phyloP scores from a whole-genome alignment of 1,139 yeast species.

The Taphrina sp. region DNA sequence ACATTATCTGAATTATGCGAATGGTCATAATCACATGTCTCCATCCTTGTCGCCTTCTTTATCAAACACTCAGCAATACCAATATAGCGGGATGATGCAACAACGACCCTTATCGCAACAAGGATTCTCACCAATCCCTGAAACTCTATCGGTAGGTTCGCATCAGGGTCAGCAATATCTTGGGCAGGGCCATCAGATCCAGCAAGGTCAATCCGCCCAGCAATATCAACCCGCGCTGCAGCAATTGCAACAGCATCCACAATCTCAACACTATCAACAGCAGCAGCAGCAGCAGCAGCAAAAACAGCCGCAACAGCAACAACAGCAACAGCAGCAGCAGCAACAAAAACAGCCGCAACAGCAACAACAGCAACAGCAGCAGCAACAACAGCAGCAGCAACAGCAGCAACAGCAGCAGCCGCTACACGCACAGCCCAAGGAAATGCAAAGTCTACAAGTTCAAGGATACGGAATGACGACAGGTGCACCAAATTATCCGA shows the following conservation, averaged over 20 bases:
- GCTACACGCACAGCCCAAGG: too few relatives aligned
- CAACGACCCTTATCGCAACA: not conserved
- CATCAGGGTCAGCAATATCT: too few relatives aligned
- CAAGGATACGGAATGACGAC: too few relatives aligned
- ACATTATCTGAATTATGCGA: not conserved
- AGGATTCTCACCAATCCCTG: too few relatives aligned
- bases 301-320: not conserved
- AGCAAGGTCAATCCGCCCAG: too few relatives aligned
- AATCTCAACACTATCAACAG: not conserved
- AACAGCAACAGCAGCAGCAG: not conserved
- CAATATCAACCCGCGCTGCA: too few relatives aligned
- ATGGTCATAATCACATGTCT: not conserved
- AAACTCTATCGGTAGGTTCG: too few relatives aligned
- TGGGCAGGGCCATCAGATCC: too few relatives aligned
- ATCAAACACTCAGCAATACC: not conserved
- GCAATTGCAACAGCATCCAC: not conserved
- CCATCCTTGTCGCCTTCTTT: slow-evolving; percentile 1
- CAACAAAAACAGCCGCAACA: not conserved
- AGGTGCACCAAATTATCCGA: slow-evolving; percentile 10
- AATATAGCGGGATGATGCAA: not conserved
- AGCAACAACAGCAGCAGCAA: slow-evolving; percentile 7
- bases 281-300: not conserved
- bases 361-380: slow-evolving; percentile 5
- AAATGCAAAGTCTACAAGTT: too few relatives aligned
- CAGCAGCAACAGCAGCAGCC: too few relatives aligned